A percentile compares a stretch with the other conserved stretches of the same genome.
phyloP scores from a whole-genome alignment of 1,284 basidiomycete genomes.

The Irpex rosettiformis region DNA sequence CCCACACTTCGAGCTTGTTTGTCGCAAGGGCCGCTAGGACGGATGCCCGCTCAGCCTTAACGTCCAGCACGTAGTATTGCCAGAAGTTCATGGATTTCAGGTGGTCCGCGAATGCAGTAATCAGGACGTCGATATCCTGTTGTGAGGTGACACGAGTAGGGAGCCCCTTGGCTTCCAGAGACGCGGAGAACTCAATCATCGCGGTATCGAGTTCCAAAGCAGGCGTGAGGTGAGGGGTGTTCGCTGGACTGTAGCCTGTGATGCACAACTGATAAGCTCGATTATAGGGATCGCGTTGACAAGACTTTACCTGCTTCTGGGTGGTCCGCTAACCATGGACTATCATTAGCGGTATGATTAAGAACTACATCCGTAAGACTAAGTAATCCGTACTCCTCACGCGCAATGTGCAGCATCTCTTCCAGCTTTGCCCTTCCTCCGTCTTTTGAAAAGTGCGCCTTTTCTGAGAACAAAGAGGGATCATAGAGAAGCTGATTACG shows the following conservation, averaged over 20 bases:
- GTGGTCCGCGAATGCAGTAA: constrained; percentile 58
- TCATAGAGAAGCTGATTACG: constrained; percentile 84
- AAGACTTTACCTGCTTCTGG: constrained; percentile 91
- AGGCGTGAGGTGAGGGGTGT: constrained; percentile 85
- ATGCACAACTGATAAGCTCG: too few species aligned
- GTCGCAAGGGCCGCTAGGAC: constrained; percentile 50
- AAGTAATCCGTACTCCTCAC: constrained; percentile 82
- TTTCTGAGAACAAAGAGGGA: constrained; percentile 59
- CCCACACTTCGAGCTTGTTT: constrained; percentile 48
- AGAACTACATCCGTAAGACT: constrained; percentile 91
- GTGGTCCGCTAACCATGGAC: constrained; percentile 86
- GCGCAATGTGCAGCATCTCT: constrained; percentile 64
- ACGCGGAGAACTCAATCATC: constrained; percentile 75
- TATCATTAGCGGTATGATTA: constrained; percentile 94
- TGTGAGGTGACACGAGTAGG: constrained; percentile 66
- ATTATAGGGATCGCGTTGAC: too few species aligned
- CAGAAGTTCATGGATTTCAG: constrained; percentile 73
- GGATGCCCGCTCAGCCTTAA: constrained; percentile 51
- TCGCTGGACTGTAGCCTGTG: constrained; percentile 82
- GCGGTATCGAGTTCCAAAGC: constrained; percentile 87
- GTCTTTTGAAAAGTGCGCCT: constrained; percentile 37
- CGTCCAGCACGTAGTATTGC: constrained; percentile 91
- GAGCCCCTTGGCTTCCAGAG: constrained; percentile 63
- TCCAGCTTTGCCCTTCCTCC: constrained; percentile 56
- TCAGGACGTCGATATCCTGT: constrained; percentile 66